phyloP scores from a whole-genome alignment of 805 yeast genomes.

The Kazachstania bromeliacearum region DNA sequence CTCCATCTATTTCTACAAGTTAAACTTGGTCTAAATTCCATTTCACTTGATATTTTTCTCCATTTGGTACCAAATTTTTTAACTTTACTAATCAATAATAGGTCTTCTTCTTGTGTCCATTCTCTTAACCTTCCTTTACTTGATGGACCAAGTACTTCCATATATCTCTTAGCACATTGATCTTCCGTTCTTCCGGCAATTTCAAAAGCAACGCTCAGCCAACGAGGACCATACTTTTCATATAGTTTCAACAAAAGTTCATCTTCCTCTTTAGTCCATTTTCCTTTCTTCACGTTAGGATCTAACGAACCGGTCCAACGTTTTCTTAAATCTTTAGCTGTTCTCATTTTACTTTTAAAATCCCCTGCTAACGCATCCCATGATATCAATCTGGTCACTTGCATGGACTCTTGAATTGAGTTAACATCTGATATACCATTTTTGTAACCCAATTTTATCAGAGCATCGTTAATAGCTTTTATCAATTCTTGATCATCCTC shows the following conservation, averaged over 20 bases:
- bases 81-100: constrained; percentile 56
- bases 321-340: constrained; percentile 75
- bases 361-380: constrained; percentile 53
- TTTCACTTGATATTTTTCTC: constrained; percentile 65
- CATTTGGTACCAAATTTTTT: constrained; percentile 75
- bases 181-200: constrained; percentile 86
- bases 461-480: constrained; percentile 32
- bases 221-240: constrained; percentile 61
- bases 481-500: constrained; percentile 59
- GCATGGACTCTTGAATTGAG: constrained; percentile 22
- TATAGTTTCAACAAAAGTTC: constrained; percentile 52
- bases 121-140: constrained; percentile 67
- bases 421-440: constrained; percentile 29
- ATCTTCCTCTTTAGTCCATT: constrained; percentile 83
- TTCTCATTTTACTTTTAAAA: constrained; percentile 42
- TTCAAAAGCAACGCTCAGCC: constrained; percentile 74
- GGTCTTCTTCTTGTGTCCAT: constrained; percentile 75
- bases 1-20: constrained; percentile 93
- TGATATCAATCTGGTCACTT: constrained; percentile 33
- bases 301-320: constrained; percentile 82
- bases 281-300: constrained; percentile 73
- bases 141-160: constrained; percentile 77
- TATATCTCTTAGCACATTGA: constrained; percentile 87
- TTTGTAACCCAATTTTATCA: constrained; percentile 28
- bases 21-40: constrained; percentile 74